A percentile compares a stretch with the other conserved stretches of the same genome.
These are phyloP conservation scores for Camelina sativa DNA, from an alignment of 345 rosid genomes.

Conservation along the genomic window DNA sequence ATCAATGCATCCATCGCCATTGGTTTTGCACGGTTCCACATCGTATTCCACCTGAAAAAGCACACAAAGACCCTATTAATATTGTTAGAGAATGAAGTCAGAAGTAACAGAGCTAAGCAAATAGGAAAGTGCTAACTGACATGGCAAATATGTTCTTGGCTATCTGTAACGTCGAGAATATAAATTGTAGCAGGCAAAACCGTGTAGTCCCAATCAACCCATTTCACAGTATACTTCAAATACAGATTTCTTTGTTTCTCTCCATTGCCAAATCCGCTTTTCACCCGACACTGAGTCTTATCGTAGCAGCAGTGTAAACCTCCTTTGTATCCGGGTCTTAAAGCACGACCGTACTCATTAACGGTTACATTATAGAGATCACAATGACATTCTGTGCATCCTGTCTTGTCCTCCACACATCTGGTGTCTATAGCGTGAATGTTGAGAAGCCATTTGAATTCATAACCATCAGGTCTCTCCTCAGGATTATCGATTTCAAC, in stretches of 20 bases:
- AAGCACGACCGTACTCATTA: conserved; percentile 53
- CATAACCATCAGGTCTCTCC: conserved; percentile 67
- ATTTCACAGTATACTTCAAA: conserved; percentile 67
- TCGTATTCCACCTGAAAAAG: conserved; percentile 65
- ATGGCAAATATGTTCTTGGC: conserved; percentile 60
- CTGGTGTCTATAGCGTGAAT: conserved; percentile 88
- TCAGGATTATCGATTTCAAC: conserved; percentile 72
- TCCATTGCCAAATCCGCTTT: conserved; percentile 54
- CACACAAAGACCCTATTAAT: not conserved
- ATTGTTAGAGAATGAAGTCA: conserved; percentile 17
- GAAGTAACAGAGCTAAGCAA: not conserved
- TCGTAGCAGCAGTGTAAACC: conserved; percentile 79
- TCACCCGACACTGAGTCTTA: conserved; percentile 65
- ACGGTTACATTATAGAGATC: conserved; percentile 71
- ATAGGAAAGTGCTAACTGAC: conserved; percentile 42
- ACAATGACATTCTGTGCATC: conserved; percentile 83
- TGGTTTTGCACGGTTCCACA: conserved; percentile 55
- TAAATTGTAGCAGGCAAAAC: conserved; percentile 68
- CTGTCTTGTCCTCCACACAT: conserved; percentile 69
- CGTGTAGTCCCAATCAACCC: conserved; percentile 72
- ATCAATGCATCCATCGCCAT: conserved; percentile 49
- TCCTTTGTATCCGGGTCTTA: conserved; percentile 67
- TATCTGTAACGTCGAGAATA: conserved; percentile 76
- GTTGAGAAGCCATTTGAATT: conserved; percentile 77
- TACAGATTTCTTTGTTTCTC: conserved; percentile 54